Percentiles rank a stretch among this genome's conserved stretches.
Conservation (phyloP, 176 grass and related monocot species). For the Aegilops tauschii region DNA sequence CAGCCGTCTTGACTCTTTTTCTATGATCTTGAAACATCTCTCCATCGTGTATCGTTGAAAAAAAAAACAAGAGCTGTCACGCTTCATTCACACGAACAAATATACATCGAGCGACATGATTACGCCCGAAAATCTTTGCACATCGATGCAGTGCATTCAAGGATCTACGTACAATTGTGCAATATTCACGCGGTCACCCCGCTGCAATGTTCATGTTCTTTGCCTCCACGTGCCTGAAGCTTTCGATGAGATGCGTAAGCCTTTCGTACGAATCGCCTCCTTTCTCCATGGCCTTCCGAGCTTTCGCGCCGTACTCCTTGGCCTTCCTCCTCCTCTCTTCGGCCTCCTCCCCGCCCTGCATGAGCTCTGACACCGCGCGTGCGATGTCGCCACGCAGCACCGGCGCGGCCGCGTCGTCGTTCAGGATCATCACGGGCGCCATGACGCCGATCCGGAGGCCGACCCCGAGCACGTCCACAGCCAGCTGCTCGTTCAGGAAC, state of each 20-base stretch:
- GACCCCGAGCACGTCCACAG: constrained; percentile 41
- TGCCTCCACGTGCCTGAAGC: neutral
- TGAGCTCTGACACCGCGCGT: constrained; percentile 29
- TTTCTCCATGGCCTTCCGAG: neutral
- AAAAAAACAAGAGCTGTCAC: neutral
- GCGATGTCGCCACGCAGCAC: constrained; percentile 14
- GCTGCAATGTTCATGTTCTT: neutral
- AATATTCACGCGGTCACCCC: neutral
- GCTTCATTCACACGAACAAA: neutral
- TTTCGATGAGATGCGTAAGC: neutral
- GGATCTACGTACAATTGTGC: neutral
- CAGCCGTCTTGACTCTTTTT: too few species aligned
- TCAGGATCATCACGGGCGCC: neutral
- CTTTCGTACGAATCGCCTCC: neutral
- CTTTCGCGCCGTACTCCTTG: constrained; percentile 33
- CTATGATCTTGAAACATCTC: too few species aligned
- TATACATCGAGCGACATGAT: neutral
- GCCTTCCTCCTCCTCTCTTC: constrained; percentile 32
- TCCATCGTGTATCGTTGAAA: too few species aligned
- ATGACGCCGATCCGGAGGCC: constrained; percentile 36
- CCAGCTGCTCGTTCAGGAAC: constrained; percentile 58
- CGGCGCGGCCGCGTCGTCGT: neutral
- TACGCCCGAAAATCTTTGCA: neutral
- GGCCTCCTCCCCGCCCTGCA: constrained; percentile 38
- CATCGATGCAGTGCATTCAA: neutral